Conservation (phyloP, 1,139 yeast genomes). For the Debaryomycetaceae sp. region DNA sequence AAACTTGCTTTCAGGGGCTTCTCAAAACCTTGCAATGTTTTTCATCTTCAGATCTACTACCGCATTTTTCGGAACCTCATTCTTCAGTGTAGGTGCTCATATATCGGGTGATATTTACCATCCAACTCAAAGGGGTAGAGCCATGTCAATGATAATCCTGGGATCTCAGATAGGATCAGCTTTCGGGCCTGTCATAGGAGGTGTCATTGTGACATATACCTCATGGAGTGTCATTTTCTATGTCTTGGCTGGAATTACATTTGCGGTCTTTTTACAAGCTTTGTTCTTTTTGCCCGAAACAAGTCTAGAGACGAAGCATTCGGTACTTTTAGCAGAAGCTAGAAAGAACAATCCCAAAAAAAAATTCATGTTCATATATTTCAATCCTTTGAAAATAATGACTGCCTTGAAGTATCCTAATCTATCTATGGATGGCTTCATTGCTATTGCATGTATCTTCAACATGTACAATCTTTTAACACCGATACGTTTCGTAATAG, state of each 20-base stretch:
- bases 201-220: conserved; percentile 43
- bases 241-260: conserved; percentile 41
- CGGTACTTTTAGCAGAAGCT: conserved; percentile 3
- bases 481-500: conserved; percentile 51
- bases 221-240: conserved; percentile 51
- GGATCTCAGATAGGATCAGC: conserved; percentile 51
- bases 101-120: conserved; percentile 44
- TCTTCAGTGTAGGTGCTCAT: conserved; percentile 46
- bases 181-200: conserved; percentile 46
- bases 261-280: conserved; percentile 15
- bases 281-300: conserved; percentile 2
- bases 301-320: conserved; percentile 18
- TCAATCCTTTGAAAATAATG: conserved; percentile 43
- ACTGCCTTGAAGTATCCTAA: conserved; percentile 38
- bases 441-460: conserved; percentile 36
- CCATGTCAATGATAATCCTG: conserved; percentile 40
- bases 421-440: conserved; percentile 40
- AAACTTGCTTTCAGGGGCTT: conserved; percentile 38
- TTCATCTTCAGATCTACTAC: conserved; percentile 42
- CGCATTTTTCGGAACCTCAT: conserved; percentile 52
- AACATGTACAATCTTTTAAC: conserved; percentile 51
- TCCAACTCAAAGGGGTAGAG: conserved; percentile 45
- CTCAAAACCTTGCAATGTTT: conserved; percentile 50
- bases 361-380: conserved; percentile 35
- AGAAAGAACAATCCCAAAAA: conserved; percentile 21